Evolutionary conservation across 2,329 filamentous ascomycete species (phyloP).

Genomic region (Metarhizium robertsii): DNA sequence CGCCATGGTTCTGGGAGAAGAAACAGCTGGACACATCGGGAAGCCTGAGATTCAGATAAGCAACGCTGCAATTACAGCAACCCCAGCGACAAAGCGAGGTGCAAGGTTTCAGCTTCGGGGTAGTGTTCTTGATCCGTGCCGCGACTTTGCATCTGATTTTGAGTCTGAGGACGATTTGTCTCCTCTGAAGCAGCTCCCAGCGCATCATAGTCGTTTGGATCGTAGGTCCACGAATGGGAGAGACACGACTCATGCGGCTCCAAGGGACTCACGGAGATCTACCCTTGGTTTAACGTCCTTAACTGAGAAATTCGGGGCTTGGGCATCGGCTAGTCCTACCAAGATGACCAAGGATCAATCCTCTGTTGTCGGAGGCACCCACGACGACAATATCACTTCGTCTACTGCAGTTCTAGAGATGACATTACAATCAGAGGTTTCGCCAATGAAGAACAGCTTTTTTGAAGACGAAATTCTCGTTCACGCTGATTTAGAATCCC

Average conservation of each 20-base stretch:
- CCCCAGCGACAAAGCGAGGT: constrained; percentile 1
- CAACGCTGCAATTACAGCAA: not conserved
- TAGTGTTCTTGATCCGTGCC: constrained; percentile 35
- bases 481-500: constrained; percentile 14
- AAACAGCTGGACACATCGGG: not conserved
- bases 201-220: not conserved
- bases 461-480: constrained; percentile 53
- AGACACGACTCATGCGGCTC: not conserved
- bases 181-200: constrained; percentile 12
- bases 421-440: constrained; percentile 17
- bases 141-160: constrained; percentile 36
- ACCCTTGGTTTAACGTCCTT: constrained; percentile 53
- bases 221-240: not conserved
- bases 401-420: not conserved
- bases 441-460: constrained; percentile 38
- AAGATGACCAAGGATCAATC: constrained; percentile 8
- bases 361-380: not conserved
- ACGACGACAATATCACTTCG: not conserved
- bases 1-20: not conserved
- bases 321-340: constrained; percentile 48
- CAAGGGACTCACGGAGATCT: constrained; percentile 17
- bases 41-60: not conserved
- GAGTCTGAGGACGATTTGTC: constrained; percentile 46
- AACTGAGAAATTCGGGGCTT: constrained; percentile 50
- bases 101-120: constrained; percentile 31